phyloP scores from a whole-genome alignment of 2,329 filamentous ascomycete genomes.

The Camillea tinctor region DNA sequence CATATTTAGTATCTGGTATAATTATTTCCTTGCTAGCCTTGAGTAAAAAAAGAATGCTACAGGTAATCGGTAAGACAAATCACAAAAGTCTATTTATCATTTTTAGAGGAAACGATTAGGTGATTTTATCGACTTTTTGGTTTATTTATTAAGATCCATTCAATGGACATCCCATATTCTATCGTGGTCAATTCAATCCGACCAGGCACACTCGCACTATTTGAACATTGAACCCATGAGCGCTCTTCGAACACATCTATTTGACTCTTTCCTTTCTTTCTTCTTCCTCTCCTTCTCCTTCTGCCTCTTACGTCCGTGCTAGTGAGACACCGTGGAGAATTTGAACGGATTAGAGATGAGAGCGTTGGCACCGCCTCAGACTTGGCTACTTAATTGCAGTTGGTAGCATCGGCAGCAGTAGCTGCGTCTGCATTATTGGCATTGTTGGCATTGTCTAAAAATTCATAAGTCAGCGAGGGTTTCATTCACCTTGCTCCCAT shows the following conservation, averaged over 20 bases:
- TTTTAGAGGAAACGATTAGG: too few species aligned
- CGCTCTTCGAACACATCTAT: neutral
- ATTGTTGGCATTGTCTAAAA: neutral
- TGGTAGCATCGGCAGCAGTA: constrained; percentile 1
- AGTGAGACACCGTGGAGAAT: too few species aligned
- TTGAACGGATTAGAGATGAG: neutral
- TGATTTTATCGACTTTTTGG: too few species aligned
- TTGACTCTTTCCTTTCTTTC: neutral
- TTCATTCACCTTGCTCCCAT: constrained; percentile 4
- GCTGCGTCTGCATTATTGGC: too few species aligned
- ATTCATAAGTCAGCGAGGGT: neutral
- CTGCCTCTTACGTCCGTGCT: neutral
- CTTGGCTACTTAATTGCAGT: constrained; percentile 11
- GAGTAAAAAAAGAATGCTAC: too few species aligned
- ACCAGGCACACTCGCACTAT: neutral
- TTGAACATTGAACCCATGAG: neutral
- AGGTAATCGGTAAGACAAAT: too few species aligned
- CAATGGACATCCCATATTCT: neutral
- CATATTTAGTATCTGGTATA: too few species aligned
- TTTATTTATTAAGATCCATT: too few species aligned
- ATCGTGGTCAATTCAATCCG: neutral
- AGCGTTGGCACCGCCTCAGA: neutral
- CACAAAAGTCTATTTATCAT: too few species aligned
- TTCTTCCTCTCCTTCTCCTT: constrained; percentile 6
- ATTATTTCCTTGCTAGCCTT: too few species aligned